phyloP scores from a whole-genome alignment of 2,329 filamentous ascomycete genomes.

The Bipolaris oryzae region DNA sequence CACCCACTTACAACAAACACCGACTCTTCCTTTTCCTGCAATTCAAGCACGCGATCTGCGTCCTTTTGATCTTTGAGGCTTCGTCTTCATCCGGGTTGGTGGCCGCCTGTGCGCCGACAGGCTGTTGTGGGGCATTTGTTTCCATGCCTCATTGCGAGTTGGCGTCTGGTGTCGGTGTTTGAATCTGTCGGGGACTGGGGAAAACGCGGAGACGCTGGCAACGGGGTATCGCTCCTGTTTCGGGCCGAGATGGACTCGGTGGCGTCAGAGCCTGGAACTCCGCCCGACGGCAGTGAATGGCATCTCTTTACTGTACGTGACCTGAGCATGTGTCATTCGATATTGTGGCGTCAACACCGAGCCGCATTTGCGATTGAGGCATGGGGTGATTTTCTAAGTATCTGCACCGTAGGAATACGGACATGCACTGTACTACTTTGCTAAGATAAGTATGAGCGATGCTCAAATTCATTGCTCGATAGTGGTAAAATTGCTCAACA shows the following conservation, averaged over 20 bases:
- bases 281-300: not conserved
- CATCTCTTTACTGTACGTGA: not conserved
- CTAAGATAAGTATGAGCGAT: too few relatives aligned
- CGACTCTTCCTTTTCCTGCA: slow-evolving; percentile 49
- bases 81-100: slow-evolving; percentile 25
- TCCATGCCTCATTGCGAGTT: slow-evolving; percentile 21
- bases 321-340: not conserved
- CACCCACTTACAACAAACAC: slow-evolving; percentile 46
- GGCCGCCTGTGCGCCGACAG: slow-evolving; percentile 14
- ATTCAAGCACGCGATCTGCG: slow-evolving; percentile 40
- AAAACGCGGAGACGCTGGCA: slow-evolving; percentile 13
- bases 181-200: slow-evolving; percentile 18
- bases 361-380: too few relatives aligned
- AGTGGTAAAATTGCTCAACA: not conserved
- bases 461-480: too few relatives aligned
- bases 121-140: slow-evolving; percentile 19
- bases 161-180: slow-evolving; percentile 19
- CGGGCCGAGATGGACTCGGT: slow-evolving; percentile 7
- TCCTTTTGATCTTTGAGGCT: slow-evolving; percentile 28
- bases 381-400: too few relatives aligned
- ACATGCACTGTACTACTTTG: too few relatives aligned
- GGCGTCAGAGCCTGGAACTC: not conserved
- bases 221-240: slow-evolving; percentile 13
- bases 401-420: too few relatives aligned
- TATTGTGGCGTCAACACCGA: not conserved